Evolutionary conservation across 371 early-diverging fungal species (phyloP).

Genomic region (Mucor racemosus): DNA sequence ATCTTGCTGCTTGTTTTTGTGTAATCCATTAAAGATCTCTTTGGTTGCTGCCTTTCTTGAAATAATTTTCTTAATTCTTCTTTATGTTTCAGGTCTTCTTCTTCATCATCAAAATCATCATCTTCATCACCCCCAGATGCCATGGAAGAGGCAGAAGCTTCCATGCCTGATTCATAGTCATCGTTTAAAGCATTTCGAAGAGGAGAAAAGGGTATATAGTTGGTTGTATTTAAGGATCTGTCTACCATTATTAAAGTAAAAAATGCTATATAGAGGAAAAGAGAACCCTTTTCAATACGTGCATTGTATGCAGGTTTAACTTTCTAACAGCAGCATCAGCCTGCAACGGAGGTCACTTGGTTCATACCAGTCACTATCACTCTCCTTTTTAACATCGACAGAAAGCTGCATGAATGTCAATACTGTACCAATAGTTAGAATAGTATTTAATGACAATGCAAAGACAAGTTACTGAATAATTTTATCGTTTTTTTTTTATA

Average conservation of each 20-base stretch:
- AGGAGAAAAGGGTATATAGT: slow-evolving; percentile 8
- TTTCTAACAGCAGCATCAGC: not conserved
- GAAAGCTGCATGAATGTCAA: not conserved
- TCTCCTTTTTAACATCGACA: not conserved
- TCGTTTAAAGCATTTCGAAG: slow-evolving; percentile 16
- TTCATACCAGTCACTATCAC: not conserved
- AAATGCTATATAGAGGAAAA: not conserved
- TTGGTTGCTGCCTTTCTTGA: not conserved
- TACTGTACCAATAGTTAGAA: no score
- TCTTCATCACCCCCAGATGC: slow-evolving; percentile 18
- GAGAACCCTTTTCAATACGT: not conserved
- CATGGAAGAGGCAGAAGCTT: slow-evolving; percentile 30
- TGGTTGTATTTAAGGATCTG: not conserved
- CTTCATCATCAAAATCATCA: slow-evolving; percentile 14
- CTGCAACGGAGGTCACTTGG: not conserved
- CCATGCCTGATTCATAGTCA: slow-evolving; percentile 27
- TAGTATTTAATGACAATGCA: no score
- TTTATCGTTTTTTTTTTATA: no score
- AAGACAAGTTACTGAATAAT: no score
- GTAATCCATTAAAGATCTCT: not conserved
- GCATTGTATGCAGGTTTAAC: not conserved
- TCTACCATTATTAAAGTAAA: slow-evolving; percentile 5
- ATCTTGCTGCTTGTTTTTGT: not conserved
- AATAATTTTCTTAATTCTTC: not conserved
- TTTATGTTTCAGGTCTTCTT: slow-evolving; percentile 3